Percentiles rank a stretch among this genome's conserved stretches.
Evolutionary conservation across 768 basidiomycete genomes (phyloP).

Genomic region (Pulveroboletus ravenelii): DNA sequence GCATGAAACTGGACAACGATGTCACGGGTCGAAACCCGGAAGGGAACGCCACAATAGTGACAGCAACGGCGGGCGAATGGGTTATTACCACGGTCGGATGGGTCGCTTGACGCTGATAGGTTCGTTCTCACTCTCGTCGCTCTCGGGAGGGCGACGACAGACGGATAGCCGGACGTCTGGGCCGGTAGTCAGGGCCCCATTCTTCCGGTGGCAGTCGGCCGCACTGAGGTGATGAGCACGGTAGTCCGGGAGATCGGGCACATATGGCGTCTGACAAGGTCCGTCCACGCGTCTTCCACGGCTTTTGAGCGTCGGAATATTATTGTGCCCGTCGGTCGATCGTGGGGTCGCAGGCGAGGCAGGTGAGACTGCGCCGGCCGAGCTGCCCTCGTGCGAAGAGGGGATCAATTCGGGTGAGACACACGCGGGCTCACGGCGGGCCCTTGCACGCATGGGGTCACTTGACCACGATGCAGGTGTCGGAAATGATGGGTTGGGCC

Average conservation of each 20-base stretch:
- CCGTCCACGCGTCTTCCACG: constrained; percentile 10
- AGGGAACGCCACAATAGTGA: neutral
- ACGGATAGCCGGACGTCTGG: constrained; percentile 22
- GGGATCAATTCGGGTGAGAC: constrained; percentile 20
- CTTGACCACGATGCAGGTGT: constrained; percentile 24
- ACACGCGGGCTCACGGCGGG: constrained; percentile 13
- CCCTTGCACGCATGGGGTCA: constrained; percentile 15
- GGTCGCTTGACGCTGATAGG: constrained; percentile 30
- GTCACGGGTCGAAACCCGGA: neutral
- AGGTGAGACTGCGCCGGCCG: constrained; percentile 49
- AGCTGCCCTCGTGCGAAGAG: constrained; percentile 42
- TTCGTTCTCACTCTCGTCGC: constrained; percentile 38
- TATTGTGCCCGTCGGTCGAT: constrained; percentile 29
- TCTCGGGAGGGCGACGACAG: constrained; percentile 25
- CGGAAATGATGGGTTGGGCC: constrained; percentile 17
- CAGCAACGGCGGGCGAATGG: neutral
- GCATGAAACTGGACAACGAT: neutral
- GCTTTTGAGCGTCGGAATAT: constrained; percentile 10
- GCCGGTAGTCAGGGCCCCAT: constrained; percentile 15
- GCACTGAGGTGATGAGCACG: constrained; percentile 6
- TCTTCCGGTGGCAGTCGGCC: constrained; percentile 16
- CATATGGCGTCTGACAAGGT: constrained; percentile 6
- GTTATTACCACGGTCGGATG: constrained; percentile 47
- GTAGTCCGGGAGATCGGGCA: constrained; percentile 14
- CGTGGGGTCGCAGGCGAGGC: constrained; percentile 49